Evolutionary conservation across 164 flowering plant species (phyloP), one percentile per base, ranked within the genome.

Genomic region (Chimonanthus salicifolius): DNA sequence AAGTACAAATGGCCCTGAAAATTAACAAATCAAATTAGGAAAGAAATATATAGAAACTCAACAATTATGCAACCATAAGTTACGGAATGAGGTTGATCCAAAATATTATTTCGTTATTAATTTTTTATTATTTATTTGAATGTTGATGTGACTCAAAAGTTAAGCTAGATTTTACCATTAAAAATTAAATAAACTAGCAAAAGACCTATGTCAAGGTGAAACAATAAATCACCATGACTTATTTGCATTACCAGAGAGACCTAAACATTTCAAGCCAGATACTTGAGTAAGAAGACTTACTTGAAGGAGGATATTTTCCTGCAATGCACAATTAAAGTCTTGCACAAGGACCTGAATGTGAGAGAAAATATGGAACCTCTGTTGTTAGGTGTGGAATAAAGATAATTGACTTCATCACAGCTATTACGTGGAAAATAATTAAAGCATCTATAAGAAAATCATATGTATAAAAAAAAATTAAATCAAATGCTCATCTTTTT

Each of bases 1-100:
- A 94, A 84, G 79, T 94, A 94, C 94, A 94, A 87, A 80, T 94
- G 97, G 16, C 98, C 97, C 97, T 94, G 90, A 79, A 90, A 74
- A 54, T 72, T 18, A 74, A 71, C 21, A 49, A 60, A 43, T 5
- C 16, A 21, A 47, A 47, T 65, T 33, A 64, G 10, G 50, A 66
- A 66, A 66, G 2, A 68, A 71, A 47, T 64, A 33, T 4, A 15
- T 20, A 54, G 6, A 58, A 73, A 44, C 45, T 44, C n/a, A 13
- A 11, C 15, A 48, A 44, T 15, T 16, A 45, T 33, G 68, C 16
- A 9, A 65, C 47, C 48, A 9, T 45, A 33, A 8, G 15, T 45
- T 13, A 44, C 44, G 5, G 68, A 4, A 10, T 20, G 4, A 65
- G 18, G 47, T 11, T 43, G 13, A 65, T 63, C 6, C 18, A 16